Evolutionary conservation across 768 basidiomycete genomes (phyloP), one percentile per base, ranked within the genome.

Genomic region (Lactifluus echinatus): DNA sequence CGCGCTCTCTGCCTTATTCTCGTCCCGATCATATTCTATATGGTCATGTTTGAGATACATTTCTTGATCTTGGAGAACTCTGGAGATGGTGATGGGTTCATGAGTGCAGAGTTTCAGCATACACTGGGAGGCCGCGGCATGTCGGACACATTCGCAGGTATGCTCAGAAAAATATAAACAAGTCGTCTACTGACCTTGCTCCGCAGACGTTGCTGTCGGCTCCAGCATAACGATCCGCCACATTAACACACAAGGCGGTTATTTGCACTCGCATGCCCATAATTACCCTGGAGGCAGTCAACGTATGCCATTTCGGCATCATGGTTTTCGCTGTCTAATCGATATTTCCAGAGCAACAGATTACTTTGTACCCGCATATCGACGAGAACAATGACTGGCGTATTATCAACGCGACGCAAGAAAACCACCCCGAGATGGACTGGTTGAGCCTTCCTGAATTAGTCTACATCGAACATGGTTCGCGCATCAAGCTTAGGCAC

Each of bases 81-180:
- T 2, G 96, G 96, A 31, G 95, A 98, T 51, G 96, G 96, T 0
- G 96, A 98, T 68, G 93, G 94, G 0, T 99, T 99, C 72, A 99
- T 99, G 96, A 95, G 90, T 73, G 90, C 93, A 2, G 94, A 93
- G 68, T 99, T 99, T 74, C 94, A 97, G 72, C 95, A 98, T 67
- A 97, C 94, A 0, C 76, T 99, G 12, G 77, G 84, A 15, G 93
- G 93, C 6, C 84, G 84, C 43, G 82, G 86, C 7, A 97, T 98
- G 96, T 77, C 79, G 11, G 93, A 99, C 69, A 98, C 95, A 0
- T 93, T 76, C 69, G 91, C 93, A 26, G 88, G 90, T 90, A 56
- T 58, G 82, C 44, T 46, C 8, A 23, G 48, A 54, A 36, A 39
- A 33, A 44, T 53, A 12, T 31, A 12, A 17, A 23, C n/a, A 26